Percentiles rank a stretch among this genome's conserved stretches.
These are phyloP conservation scores for Canariomyces notabilis DNA, from an alignment of 2,329 filamentous ascomycete species.

Conservation along the genomic window DNA sequence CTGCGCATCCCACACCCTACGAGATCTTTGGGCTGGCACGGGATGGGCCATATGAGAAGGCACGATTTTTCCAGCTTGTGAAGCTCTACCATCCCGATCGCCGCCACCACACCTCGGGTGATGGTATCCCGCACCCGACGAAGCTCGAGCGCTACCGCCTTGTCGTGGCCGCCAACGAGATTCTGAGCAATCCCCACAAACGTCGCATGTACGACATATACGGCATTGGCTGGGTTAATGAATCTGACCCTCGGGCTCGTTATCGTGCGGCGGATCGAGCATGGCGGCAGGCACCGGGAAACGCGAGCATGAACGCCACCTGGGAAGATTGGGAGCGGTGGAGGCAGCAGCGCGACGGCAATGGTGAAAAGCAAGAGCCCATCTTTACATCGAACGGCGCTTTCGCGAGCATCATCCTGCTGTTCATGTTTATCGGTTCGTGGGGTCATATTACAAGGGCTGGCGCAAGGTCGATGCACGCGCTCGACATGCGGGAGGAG, in stretches of 20 bases:
- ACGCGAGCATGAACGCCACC: constrained; percentile 68
- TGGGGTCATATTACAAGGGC: constrained; percentile 69
- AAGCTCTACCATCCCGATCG: constrained; percentile 94
- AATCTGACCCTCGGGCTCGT: constrained; percentile 44
- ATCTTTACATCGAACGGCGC: constrained; percentile 71
- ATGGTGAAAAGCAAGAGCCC: constrained; percentile 47
- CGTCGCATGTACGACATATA: constrained; percentile 76
- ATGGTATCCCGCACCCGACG: constrained; percentile 51
- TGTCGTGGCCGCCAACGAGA: constrained; percentile 78
- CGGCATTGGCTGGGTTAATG: constrained; percentile 73
- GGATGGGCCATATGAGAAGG: constrained; percentile 70
- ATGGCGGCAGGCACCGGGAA: constrained; percentile 47
- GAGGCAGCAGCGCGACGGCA: constrained; percentile 52
- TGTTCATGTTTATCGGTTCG: constrained; percentile 64
- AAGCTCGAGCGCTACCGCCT: constrained; percentile 87
- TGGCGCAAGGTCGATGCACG: constrained; percentile 53
- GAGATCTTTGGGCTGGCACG: constrained; percentile 65
- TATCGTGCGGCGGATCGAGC: constrained; percentile 38
- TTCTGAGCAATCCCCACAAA: constrained; percentile 76
- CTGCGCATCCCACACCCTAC: constrained; percentile 69
- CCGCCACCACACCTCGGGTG: constrained; percentile 37
- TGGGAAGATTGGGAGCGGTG: constrained; percentile 97
- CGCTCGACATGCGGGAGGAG: constrained; percentile 62
- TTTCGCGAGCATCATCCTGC: constrained; percentile 68
- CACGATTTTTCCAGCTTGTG: constrained; percentile 81